Evolutionary conservation across 2,329 filamentous ascomycete genomes (phyloP).

Genomic region (Tolypocladium guangdongense): DNA sequence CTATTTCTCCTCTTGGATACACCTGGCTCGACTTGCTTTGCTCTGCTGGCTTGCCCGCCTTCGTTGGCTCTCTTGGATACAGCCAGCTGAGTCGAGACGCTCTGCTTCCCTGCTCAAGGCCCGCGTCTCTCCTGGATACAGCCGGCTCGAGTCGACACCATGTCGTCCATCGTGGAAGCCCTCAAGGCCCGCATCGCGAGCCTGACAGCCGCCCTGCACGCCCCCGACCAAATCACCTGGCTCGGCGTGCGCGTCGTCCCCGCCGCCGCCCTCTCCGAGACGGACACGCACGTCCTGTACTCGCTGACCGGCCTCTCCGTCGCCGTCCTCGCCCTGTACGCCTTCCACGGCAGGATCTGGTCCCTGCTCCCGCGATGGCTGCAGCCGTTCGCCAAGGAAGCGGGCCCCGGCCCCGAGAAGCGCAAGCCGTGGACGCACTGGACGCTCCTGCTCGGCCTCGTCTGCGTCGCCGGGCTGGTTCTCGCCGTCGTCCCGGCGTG

Average conservation of each 20-base stretch:
- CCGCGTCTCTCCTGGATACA: not conserved
- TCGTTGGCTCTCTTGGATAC: not conserved
- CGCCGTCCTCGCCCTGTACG: slow-evolving; percentile 17
- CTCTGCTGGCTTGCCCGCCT: not conserved
- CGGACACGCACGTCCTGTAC: slow-evolving; percentile 10
- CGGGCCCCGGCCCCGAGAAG: slow-evolving; percentile 10
- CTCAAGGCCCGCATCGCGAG: not conserved
- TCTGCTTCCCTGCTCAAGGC: too few species aligned
- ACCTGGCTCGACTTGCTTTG: not conserved
- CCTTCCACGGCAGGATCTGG: slow-evolving; percentile 13
- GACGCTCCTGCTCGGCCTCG: slow-evolving; percentile 22
- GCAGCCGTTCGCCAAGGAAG: slow-evolving; percentile 31
- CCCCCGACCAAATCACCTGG: not conserved
- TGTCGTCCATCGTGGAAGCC: not conserved
- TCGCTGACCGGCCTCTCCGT: slow-evolving; percentile 15
- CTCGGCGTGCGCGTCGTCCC: not conserved
- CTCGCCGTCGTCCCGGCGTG: slow-evolving; percentile 20
- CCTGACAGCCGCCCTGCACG: not conserved
- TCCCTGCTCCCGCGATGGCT: slow-evolving; percentile 27
- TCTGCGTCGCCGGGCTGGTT: slow-evolving; percentile 23
- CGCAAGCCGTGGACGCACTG: slow-evolving; percentile 26
- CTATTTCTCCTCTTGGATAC: not conserved
- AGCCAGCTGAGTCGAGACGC: not conserved
- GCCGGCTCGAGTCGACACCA: not conserved
- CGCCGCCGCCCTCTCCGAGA: not conserved